Conservation (phyloP, 192 early-diverging fungal species). For the Dissophora ornata region DNA sequence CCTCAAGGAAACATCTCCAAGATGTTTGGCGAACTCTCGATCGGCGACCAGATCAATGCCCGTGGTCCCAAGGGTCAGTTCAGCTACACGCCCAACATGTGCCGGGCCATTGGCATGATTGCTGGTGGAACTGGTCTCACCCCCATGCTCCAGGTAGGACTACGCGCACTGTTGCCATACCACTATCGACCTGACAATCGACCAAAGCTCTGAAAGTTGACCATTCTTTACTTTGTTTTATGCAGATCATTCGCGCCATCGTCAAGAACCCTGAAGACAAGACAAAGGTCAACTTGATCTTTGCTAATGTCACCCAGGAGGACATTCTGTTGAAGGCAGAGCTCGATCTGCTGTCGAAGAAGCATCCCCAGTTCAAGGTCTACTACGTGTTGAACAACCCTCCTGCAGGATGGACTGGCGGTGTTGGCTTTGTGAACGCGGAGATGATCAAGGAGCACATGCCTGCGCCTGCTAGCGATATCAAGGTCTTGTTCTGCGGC, state of each 20-base stretch:
- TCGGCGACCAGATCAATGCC: conserved; percentile 80
- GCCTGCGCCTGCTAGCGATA: conserved; percentile 78
- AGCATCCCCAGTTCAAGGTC: conserved; percentile 83
- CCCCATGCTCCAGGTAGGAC: conserved; percentile 86
- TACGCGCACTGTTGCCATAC: not conserved
- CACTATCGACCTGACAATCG: too few species aligned
- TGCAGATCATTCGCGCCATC: conserved; percentile 86
- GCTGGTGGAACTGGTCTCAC: conserved; percentile 96
- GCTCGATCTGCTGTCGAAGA: conserved; percentile 76
- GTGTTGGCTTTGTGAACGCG: conserved; percentile 86
- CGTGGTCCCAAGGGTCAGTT: conserved; percentile 93
- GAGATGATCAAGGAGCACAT: conserved; percentile 81
- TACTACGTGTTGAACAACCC: conserved; percentile 87
- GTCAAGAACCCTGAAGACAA: conserved; percentile 87
- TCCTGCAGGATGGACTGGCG: conserved; percentile 83
- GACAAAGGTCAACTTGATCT: conserved; percentile 87
- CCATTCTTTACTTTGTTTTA: too few species aligned
- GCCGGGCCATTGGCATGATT: conserved; percentile 87
- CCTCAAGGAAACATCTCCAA: conserved; percentile 84
- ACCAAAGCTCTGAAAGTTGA: too few species aligned
- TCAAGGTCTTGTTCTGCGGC: conserved; percentile 93
- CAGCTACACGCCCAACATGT: conserved; percentile 86
- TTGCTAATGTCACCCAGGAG: conserved; percentile 89
- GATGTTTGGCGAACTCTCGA: conserved; percentile 69
- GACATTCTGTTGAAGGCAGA: conserved; percentile 90